These are phyloP conservation scores for Sarcodon aspratus DNA, from an alignment of 768 basidiomycete species.

Conservation along the genomic window DNA sequence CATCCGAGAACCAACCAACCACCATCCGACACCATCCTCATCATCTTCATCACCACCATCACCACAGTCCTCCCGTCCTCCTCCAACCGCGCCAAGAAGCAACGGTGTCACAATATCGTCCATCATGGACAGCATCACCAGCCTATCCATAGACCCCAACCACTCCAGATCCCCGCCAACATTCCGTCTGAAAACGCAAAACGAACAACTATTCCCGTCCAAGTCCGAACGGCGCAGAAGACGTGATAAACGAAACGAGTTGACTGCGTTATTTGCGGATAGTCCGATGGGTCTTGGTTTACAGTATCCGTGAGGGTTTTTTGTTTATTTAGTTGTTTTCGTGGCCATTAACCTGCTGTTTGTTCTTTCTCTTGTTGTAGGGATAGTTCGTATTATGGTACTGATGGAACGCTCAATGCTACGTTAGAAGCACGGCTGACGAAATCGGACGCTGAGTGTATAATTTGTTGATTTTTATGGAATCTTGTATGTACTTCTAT, in stretches of 20 bases:
- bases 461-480: no score
- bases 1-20: slow-evolving; percentile 20
- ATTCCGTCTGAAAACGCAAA: background rate
- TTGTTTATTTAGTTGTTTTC: background rate
- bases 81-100: background rate
- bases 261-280: background rate
- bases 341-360: background rate
- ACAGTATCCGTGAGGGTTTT: background rate
- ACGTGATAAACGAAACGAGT: background rate
- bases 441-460: background rate
- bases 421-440: background rate
- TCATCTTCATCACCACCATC: background rate
- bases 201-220: background rate
- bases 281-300: background rate
- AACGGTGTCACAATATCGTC: no score
- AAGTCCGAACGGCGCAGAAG: background rate
- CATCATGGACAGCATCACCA: no score
- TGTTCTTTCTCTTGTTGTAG: background rate
- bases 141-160: no score
- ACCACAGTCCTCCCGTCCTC: background rate
- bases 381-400: background rate
- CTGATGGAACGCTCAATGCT: background rate
- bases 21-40: background rate
- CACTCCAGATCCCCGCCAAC: background rate
- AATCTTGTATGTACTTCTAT: no score